Base-by-base conservation (phyloP, 1,139 yeast genomes). In the Suhomyces wounanorum region DNA sequence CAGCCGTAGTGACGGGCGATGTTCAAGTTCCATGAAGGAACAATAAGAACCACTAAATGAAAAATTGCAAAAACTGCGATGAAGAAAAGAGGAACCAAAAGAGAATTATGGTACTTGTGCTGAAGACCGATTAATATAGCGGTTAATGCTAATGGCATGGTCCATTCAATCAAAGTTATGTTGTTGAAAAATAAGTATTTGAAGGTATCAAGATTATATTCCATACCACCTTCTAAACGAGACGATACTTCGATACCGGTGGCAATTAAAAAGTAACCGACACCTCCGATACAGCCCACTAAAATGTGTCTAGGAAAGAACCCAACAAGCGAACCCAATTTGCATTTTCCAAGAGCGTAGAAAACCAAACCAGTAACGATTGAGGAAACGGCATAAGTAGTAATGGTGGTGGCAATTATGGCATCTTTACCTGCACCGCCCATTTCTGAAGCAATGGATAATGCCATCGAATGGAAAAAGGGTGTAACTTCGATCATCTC, bases 401-500 rank as follows among this genome's bases (percentile, higher is more conserved):
- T 82, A 28, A 94, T 84, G 0, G 97, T 90, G 0, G 99, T 94
- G 1, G 97, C 85, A 37, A 94, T 75, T 11, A 94, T 82, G 8
- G 82, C 84, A 30, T 85, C 84, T 18, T 80, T 76, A 11, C 66
- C 57, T 16, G 59, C 61, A 16, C 74, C 81, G 1, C 85, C 84
- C 64, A 88, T 72, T 26, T 83, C 80, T 5, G 68, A 67, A 62
- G 84, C 72, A 43, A 94, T 85, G 4, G 87, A 77, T 23, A 82
- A 73, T 0, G 98, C 97, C 96, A 94, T 92, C 3, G 96, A 81
- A 64, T 94, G 99, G 75, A 94, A 94, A 66, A 94, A 94, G 1
- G 99, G 99, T 0, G 97, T 96, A 18, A 94, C 92, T 68, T 94
- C 99, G 58, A 94, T 94, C 99, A 94, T 94, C 70, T 94, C 99